A percentile compares a stretch with the other conserved stretches of the same genome.
Evolutionary conservation across 306 rosid species (phyloP).

Genomic region (Prinsepia uniflora): DNA sequence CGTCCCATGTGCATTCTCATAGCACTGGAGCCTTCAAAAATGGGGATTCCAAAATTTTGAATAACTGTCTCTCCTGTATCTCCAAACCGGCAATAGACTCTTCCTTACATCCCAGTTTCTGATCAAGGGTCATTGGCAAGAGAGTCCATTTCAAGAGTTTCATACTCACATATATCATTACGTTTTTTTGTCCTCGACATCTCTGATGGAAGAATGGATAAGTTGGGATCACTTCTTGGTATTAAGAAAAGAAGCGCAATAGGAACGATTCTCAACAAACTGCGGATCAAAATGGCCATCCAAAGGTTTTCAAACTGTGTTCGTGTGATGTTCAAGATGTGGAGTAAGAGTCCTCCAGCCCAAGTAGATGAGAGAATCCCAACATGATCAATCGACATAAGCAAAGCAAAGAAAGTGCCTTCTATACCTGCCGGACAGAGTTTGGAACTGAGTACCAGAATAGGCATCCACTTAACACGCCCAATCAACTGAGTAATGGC

Average conservation of each 20-base stretch:
- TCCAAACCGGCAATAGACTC: background rate
- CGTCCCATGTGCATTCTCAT: conserved; percentile 1
- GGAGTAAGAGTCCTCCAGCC: conserved; percentile 87
- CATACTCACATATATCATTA: conserved; percentile 33
- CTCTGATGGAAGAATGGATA: conserved; percentile 55
- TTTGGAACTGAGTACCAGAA: conserved; percentile 88
- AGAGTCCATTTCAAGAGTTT: conserved; percentile 66
- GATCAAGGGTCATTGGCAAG: conserved; percentile 37
- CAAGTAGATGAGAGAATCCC: conserved; percentile 87
- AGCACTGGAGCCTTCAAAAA: background rate
- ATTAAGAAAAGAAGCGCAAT: conserved; percentile 70
- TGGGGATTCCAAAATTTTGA: background rate
- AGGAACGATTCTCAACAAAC: conserved; percentile 61
- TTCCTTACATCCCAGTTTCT: background rate
- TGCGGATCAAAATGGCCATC: conserved; percentile 80
- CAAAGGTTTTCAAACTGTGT: conserved; percentile 65
- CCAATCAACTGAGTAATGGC: conserved; percentile 58
- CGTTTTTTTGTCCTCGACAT: conserved; percentile 33
- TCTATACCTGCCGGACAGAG: conserved; percentile 93
- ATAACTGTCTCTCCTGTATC: background rate
- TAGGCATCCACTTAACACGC: conserved; percentile 97
- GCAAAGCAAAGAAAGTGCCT: conserved; percentile 91
- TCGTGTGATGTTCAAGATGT: conserved; percentile 63
- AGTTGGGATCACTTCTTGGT: conserved; percentile 76
- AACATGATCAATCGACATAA: conserved; percentile 86